Conservation (phyloP, 2,329 filamentous ascomycete species). For the Trichoderma hamatum region DNA sequence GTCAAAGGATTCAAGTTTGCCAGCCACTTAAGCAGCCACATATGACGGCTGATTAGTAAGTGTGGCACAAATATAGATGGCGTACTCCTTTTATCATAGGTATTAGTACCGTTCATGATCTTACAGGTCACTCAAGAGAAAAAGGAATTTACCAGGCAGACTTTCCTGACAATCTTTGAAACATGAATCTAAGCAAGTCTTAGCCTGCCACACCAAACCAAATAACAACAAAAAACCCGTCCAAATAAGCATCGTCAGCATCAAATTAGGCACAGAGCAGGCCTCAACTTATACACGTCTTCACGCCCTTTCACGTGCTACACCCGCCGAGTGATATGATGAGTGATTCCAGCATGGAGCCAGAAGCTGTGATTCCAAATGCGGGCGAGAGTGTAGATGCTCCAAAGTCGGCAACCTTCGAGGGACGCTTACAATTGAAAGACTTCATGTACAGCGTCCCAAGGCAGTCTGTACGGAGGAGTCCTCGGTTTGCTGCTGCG, state of each 20-base stretch:
- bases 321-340: not conserved
- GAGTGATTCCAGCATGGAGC: conserved; percentile 3
- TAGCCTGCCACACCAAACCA: conserved; percentile 8
- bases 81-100: not conserved
- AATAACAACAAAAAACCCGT: not conserved
- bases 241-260: conserved; percentile 3
- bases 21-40: not conserved
- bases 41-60: not conserved
- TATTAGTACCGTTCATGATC: not conserved
- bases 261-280: not conserved
- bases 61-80: conserved; percentile 10
- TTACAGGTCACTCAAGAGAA: not conserved
- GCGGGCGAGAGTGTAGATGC: not conserved
- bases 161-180: not conserved
- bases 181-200: conserved; percentile 1
- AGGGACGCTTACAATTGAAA: conserved; percentile 49
- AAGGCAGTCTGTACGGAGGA: conserved; percentile 37
- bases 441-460: conserved; percentile 46
- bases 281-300: conserved; percentile 19
- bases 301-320: conserved; percentile 16
- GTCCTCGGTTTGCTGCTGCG: conserved; percentile 34
- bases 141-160: not conserved
- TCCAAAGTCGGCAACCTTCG: conserved; percentile 43
- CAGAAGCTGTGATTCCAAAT: not conserved
- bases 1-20: not conserved